Conservation (phyloP, 1,284 basidiomycete genomes). For the Fomitopsis palustris region DNA sequence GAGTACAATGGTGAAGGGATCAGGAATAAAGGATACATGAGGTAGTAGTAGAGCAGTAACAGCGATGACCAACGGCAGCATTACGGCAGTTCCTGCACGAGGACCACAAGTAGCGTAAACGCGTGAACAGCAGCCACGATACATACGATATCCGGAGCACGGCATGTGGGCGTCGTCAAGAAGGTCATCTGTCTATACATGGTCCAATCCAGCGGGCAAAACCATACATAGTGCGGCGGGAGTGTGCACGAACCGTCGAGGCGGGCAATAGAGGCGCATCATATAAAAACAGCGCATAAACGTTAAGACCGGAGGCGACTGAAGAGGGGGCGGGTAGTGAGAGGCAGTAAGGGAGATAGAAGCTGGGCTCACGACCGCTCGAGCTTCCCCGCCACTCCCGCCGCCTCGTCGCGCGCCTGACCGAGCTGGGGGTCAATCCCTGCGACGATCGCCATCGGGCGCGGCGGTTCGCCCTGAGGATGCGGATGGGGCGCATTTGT, state of each 20-base stretch:
- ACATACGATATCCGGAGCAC: neutral
- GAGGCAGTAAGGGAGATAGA: neutral
- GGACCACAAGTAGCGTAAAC: neutral
- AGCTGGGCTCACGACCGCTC: slow-evolving; percentile 16
- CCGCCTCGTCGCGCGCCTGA: slow-evolving; percentile 35
- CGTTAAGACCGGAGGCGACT: too few species aligned
- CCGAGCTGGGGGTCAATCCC: slow-evolving; percentile 33
- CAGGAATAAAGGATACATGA: neutral
- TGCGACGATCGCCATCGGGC: slow-evolving; percentile 5
- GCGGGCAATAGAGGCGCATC: neutral
- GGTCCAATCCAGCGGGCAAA: neutral
- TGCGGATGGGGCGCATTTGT: slow-evolving; percentile 6
- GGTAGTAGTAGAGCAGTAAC: neutral
- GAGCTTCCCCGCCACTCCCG: slow-evolving; percentile 29
- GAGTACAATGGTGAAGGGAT: too few species aligned
- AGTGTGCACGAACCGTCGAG: neutral
- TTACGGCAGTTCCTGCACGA: neutral
- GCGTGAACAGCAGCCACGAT: neutral
- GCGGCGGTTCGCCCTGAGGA: slow-evolving; percentile 21
- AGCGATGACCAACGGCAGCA: neutral
- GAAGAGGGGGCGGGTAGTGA: neutral
- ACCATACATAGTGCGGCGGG: neutral
- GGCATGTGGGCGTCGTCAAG: neutral
- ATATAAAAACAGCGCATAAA: too few species aligned
- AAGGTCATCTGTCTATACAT: neutral